phyloP scores from a whole-genome alignment of 768 basidiomycete species.

The Termitomyces sp. region DNA sequence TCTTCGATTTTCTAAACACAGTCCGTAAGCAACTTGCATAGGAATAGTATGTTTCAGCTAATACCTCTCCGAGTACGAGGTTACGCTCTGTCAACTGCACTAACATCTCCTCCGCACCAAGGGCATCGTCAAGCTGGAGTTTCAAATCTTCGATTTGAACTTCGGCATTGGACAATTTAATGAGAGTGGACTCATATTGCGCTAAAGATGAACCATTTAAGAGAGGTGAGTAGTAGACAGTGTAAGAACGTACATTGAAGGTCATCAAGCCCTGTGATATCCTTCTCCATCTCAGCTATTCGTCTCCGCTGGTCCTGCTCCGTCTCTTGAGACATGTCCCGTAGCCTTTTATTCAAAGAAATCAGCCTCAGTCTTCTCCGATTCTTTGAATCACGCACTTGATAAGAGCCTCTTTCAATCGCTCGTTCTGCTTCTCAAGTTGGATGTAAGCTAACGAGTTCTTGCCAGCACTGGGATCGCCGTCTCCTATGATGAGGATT shows the following conservation, averaged over 20 bases:
- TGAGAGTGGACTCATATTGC: constrained; percentile 74
- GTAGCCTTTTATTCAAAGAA: constrained; percentile 47
- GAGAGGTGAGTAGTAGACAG: background rate
- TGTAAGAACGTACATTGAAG: constrained; percentile 56
- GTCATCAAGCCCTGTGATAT: constrained; percentile 73
- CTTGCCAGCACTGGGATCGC: constrained; percentile 35
- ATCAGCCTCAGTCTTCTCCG: background rate
- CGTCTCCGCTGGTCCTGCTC: constrained; percentile 80
- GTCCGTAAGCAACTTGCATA: background rate
- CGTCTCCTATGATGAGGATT: constrained; percentile 9
- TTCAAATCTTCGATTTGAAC: constrained; percentile 92
- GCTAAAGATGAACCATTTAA: constrained; percentile 35
- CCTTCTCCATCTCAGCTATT: constrained; percentile 88
- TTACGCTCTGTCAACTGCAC: constrained; percentile 95
- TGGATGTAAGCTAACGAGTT: constrained; percentile 72
- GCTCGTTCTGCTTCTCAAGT: constrained; percentile 94
- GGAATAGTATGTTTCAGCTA: background rate
- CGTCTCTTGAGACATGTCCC: constrained; percentile 84
- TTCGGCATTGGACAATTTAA: constrained; percentile 86
- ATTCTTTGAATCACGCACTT: constrained; percentile 36
- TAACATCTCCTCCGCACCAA: constrained; percentile 95
- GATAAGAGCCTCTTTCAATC: constrained; percentile 91
- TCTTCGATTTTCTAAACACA: constrained; percentile 86
- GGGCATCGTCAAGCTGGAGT: constrained; percentile 88
- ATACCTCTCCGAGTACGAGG: constrained; percentile 84